phyloP scores from a whole-genome alignment of 495 filamentous ascomycete genomes.

The Xylaria curta region DNA sequence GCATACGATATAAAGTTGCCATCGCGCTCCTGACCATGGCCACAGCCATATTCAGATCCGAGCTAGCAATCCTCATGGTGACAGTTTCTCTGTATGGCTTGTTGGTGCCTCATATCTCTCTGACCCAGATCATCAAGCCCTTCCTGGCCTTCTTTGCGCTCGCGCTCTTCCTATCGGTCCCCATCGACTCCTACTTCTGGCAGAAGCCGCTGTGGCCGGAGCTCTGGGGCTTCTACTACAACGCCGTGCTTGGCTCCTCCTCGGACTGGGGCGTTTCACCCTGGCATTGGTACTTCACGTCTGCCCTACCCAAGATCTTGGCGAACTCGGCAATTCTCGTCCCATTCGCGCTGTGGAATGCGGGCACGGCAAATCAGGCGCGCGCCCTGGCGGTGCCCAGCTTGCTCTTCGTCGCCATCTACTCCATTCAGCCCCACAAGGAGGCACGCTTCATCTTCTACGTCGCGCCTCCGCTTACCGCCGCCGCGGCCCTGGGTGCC shows the following conservation, averaged over 20 bases:
- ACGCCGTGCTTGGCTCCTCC: slow-evolving; percentile 77
- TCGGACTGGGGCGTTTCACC: slow-evolving; percentile 87
- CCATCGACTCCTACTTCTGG: slow-evolving; percentile 93
- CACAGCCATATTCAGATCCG: slow-evolving; percentile 88
- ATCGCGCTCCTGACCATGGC: slow-evolving; percentile 80
- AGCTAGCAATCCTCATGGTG: slow-evolving; percentile 81
- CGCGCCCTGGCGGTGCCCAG: slow-evolving; percentile 67
- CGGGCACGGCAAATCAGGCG: slow-evolving; percentile 49
- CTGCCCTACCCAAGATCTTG: slow-evolving; percentile 80
- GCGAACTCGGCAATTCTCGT: slow-evolving; percentile 68
- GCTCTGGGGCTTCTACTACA: slow-evolving; percentile 87
- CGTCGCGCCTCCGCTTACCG: slow-evolving; percentile 79
- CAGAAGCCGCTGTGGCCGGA: slow-evolving; percentile 89
- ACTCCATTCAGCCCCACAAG: slow-evolving; percentile 90
- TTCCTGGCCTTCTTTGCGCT: slow-evolving; percentile 68
- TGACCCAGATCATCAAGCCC: slow-evolving; percentile 68
- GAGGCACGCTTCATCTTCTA: slow-evolving; percentile 97
- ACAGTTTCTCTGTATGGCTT: slow-evolving; percentile 65
- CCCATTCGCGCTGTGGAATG: slow-evolving; percentile 65
- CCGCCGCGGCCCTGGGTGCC: slow-evolving; percentile 75
- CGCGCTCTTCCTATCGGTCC: slow-evolving; percentile 69
- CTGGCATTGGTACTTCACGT: slow-evolving; percentile 83
- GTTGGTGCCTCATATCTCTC: slow-evolving; percentile 56
- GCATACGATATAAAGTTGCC: slow-evolving; percentile 56
- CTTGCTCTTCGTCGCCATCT: slow-evolving; percentile 75